Base-by-base conservation (phyloP, 2,329 filamentous ascomycete genomes). In the Arthrobotrys entomopaga region DNA sequence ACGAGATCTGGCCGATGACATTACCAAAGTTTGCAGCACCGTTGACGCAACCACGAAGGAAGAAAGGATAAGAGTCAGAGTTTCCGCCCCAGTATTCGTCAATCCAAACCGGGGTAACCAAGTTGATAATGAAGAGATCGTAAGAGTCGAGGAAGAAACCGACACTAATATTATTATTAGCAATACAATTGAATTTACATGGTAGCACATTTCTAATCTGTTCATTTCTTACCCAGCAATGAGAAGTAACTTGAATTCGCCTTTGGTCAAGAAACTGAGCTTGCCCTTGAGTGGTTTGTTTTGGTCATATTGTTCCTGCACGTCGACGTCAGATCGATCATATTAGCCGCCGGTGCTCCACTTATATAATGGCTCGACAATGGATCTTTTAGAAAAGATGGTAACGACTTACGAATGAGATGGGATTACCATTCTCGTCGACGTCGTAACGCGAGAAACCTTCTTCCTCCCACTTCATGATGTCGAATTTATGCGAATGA, bases 101-200 rank as follows among this genome's bases (percentile, higher is more conserved):
- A 24, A 69, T 75, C 71, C 71, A 75, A 19, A 75, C 65, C 10
- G 71, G 85, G 26, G 90, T 91, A 76, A 90, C 84, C 79, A 92
- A 84, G 76, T 88, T 90, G 78, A 90, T 89, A 79, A 89, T 88
- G 81, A 95, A 95, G 83, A 93, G 74, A 80, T 91, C 89, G 82
- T 93, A 94, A 11, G 90, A 90, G 80, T 94, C 92, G 15, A 91
- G 94, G 82, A 95, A 95, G 87, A 96, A 95, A 78, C 91, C 92
- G 75, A 94, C 90, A 78, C 92, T 74, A 24, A 5, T 2, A 20
- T 26, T 16, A 19, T 58, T 56, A 56, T 49, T 19, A 43, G 22
- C n/a, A n/a, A n/a, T n/a, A 1, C 13, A 46, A 13, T 34, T 6
- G 29, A 34, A 34, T 34, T 34, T 34, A 34, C 29, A 34, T 34